A percentile compares a stretch with the other conserved stretches of the same genome.
These are phyloP conservation scores for Noccaea caerulescens DNA, from an alignment of 345 rosid genomes.

Conservation along the genomic window DNA sequence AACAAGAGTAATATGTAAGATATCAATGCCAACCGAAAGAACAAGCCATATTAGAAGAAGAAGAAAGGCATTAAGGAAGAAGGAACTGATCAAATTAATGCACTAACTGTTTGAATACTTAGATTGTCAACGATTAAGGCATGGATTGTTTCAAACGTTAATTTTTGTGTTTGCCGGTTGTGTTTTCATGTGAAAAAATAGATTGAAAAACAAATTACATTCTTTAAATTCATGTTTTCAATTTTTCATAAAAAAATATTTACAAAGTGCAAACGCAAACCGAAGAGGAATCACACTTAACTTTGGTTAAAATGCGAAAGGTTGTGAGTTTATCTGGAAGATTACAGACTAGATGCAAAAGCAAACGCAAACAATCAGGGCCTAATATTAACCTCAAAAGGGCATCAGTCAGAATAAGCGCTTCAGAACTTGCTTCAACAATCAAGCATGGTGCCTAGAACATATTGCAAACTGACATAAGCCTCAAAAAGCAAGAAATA, in stretches of 20 bases:
- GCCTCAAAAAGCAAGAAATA: constrained; percentile 25
- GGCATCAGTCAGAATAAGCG: constrained; percentile 72
- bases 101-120: constrained; percentile 1
- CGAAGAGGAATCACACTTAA: background rate
- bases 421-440: constrained; percentile 82
- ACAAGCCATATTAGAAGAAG: constrained; percentile 10
- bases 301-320: background rate
- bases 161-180: background rate
- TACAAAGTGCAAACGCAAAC: background rate
- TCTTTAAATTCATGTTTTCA: too few relatives aligned
- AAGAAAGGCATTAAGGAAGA: constrained; percentile 5
- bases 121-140: constrained; percentile 7
- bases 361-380: constrained; percentile 24
- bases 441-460: constrained; percentile 85
- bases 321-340: constrained; percentile 14
- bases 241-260: background rate
- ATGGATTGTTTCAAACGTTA: background rate
- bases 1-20: constrained; percentile 19
- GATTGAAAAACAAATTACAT: too few relatives aligned
- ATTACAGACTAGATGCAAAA: background rate
- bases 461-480: constrained; percentile 31
- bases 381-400: constrained; percentile 66
- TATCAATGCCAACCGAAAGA: background rate
- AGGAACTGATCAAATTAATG: constrained; percentile 14
- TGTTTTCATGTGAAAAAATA: background rate